Evolutionary conservation across 331 rosid genomes (phyloP).

Genomic region (Spiraea crenata): DNA sequence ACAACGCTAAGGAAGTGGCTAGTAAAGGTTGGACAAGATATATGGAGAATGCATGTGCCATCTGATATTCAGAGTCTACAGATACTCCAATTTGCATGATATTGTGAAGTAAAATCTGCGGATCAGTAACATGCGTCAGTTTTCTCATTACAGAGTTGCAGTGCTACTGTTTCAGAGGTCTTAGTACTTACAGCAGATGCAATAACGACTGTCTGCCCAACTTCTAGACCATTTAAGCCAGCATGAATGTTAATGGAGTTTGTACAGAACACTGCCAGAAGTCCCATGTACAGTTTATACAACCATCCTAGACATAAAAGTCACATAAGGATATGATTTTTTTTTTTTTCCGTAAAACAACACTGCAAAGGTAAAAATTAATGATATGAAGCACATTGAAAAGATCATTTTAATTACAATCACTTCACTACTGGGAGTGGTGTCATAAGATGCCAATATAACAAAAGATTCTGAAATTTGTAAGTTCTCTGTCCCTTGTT

Average conservation of each 20-base stretch:
- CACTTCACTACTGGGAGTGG: too few relatives aligned
- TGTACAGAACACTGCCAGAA: slow-evolving; percentile 90
- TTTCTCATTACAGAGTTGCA: slow-evolving; percentile 18
- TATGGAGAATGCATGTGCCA: slow-evolving; percentile 80
- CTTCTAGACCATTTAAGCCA: slow-evolving; percentile 82
- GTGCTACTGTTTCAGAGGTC: slow-evolving; percentile 13
- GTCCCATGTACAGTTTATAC: slow-evolving; percentile 92
- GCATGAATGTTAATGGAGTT: slow-evolving; percentile 94
- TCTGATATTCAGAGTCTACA: slow-evolving; percentile 65
- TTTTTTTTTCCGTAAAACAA: too few relatives aligned
- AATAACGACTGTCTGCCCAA: slow-evolving; percentile 90
- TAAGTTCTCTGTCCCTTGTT: not conserved
- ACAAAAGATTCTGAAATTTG: not conserved
- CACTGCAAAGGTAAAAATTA: too few relatives aligned
- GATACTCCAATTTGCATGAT: slow-evolving; percentile 88
- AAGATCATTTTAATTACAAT: too few relatives aligned
- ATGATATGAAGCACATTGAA: too few relatives aligned
- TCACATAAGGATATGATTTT: not conserved
- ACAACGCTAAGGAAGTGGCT: slow-evolving; percentile 71
- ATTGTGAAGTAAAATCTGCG: slow-evolving; percentile 77
- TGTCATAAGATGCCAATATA: not conserved
- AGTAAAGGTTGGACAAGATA: slow-evolving; percentile 73
- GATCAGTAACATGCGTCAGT: slow-evolving; percentile 22
- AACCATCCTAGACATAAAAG: slow-evolving; percentile 63
- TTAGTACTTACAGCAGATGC: slow-evolving; percentile 61